A percentile compares a stretch with the other conserved stretches of the same genome.
Conservation (phyloP, 2,329 filamentous ascomycete genomes). For the Gremmenia infestans region DNA sequence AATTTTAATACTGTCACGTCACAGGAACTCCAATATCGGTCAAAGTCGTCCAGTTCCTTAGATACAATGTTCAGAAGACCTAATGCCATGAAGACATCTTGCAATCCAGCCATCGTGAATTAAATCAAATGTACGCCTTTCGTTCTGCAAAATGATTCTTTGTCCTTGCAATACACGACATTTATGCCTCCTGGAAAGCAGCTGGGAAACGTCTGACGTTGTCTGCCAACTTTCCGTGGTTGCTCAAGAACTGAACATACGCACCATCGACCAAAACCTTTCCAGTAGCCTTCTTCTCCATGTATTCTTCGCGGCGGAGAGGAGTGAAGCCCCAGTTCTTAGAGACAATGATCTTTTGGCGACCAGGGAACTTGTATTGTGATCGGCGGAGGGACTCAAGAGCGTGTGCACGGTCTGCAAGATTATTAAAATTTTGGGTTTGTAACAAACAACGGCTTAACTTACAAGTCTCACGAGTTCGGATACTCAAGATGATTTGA, state of each 20-base stretch:
- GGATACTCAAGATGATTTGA: constrained; percentile 96
- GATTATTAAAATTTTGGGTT: constrained; percentile 24
- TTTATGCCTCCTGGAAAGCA: constrained; percentile 58
- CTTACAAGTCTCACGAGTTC: constrained; percentile 89
- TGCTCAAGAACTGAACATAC: constrained; percentile 98
- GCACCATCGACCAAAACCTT: constrained; percentile 96
- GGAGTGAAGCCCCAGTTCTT: constrained; percentile 99
- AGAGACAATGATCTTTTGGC: constrained; percentile 99
- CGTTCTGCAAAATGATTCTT: constrained; percentile 10
- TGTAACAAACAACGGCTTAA: constrained; percentile 22
- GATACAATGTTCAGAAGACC: constrained; percentile 26
- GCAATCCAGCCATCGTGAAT: constrained; percentile 26
- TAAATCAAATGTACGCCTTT: constrained; percentile 23
- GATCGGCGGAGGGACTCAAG: constrained; percentile 98
- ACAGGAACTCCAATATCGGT: not conserved
- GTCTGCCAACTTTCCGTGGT: constrained; percentile 77
- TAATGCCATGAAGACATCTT: constrained; percentile 18
- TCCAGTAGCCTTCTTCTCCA: constrained; percentile 89
- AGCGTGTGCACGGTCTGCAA: constrained; percentile 75
- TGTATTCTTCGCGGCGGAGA: constrained; percentile 95
- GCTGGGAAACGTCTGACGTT: constrained; percentile 96
- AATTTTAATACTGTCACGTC: no score
- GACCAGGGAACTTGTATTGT: constrained; percentile 99
- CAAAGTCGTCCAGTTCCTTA: constrained; percentile 27
- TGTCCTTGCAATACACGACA: constrained; percentile 3